Conservation (phyloP, 2,329 filamentous ascomycete genomes). For the Diplodia scrobiculata region DNA sequence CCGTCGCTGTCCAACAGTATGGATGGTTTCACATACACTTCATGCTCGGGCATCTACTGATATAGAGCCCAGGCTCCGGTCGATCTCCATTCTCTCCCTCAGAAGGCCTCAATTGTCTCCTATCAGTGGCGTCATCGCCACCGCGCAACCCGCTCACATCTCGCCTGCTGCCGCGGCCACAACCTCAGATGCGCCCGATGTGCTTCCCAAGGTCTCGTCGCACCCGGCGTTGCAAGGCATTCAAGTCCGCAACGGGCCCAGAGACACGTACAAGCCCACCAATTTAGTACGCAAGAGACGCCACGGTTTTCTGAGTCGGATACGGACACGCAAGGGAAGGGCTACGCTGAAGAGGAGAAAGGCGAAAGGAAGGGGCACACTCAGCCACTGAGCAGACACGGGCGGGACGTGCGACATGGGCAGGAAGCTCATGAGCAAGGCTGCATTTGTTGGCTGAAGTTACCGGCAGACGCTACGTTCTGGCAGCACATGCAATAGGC, state of each 20-base stretch:
- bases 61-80: constrained; percentile 29
- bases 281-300: constrained; percentile 63
- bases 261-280: constrained; percentile 62
- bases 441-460: no score
- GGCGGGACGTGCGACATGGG: background rate
- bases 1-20: constrained; percentile 35
- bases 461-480: background rate
- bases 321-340: constrained; percentile 57
- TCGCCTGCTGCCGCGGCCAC: constrained; percentile 8
- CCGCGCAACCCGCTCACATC: constrained; percentile 14
- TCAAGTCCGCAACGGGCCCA: constrained; percentile 52
- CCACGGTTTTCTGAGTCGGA: constrained; percentile 60
- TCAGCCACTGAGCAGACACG: constrained; percentile 21
- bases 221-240: constrained; percentile 43
- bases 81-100: constrained; percentile 33
- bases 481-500: background rate
- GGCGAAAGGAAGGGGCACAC: constrained; percentile 52
- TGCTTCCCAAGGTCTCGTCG: constrained; percentile 42
- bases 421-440: background rate
- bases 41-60: background rate
- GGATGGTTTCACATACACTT: background rate
- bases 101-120: constrained; percentile 31
- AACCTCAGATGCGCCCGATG: constrained; percentile 35
- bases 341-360: constrained; percentile 57
- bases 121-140: constrained; percentile 29